These are phyloP conservation scores for Clonostachys rhizophaga DNA, from an alignment of 2,329 filamentous ascomycete species.

Conservation along the genomic window DNA sequence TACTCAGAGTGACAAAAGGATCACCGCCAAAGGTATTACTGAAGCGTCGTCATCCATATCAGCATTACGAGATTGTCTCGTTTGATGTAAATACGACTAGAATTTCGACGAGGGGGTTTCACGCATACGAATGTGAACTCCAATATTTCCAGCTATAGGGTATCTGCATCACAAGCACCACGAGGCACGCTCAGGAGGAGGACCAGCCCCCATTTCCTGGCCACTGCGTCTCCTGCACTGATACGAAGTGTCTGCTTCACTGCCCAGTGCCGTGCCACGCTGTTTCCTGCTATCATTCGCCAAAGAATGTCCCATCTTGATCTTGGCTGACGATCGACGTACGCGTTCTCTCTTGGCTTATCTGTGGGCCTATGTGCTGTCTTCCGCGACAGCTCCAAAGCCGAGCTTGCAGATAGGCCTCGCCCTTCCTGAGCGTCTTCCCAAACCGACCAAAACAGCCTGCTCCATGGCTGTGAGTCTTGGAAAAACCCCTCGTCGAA, in stretches of 20 bases:
- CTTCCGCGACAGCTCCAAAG: conserved; percentile 1
- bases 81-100: too few species aligned
- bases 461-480: conserved; percentile 12
- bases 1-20: too few species aligned
- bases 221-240: conserved; percentile 12
- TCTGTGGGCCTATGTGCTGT: background rate
- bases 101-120: too few species aligned
- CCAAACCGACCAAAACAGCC: conserved; percentile 16
- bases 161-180: background rate
- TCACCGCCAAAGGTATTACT: too few species aligned
- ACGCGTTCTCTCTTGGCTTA: background rate
- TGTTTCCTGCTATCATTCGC: conserved; percentile 6
- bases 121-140: too few species aligned
- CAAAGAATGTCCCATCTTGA: conserved; percentile 3
- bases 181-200: conserved; percentile 12
- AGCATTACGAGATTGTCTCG: too few species aligned
- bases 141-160: background rate
- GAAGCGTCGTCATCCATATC: too few species aligned
- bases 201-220: conserved; percentile 13
- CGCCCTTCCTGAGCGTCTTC: conserved; percentile 3
- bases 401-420: conserved; percentile 2
- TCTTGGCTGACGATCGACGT: background rate
- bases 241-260: conserved; percentile 10
- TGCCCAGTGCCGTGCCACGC: conserved; percentile 3
- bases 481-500: conserved; percentile 18